Evolutionary conservation across 805 yeast genomes (phyloP).

Genomic region (Wickerhamomyces ciferrii): DNA sequence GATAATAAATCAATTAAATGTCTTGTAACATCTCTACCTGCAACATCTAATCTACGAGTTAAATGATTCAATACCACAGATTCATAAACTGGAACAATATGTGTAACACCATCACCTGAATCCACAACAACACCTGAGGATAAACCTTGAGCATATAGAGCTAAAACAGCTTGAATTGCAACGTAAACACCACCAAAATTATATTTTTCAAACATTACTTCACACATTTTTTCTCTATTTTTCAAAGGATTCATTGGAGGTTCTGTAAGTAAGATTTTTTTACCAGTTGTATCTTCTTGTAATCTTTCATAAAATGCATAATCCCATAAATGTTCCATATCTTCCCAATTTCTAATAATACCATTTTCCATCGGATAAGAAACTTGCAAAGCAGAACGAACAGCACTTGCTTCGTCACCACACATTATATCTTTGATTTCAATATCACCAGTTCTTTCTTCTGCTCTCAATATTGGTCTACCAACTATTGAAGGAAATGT

Average conservation of each 20-base stretch:
- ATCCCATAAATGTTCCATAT: constrained; percentile 98
- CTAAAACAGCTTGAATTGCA: constrained; percentile 97
- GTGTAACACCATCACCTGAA: constrained; percentile 98
- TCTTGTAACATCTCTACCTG: constrained; percentile 98
- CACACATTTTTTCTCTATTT: constrained; percentile 88
- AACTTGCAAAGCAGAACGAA: constrained; percentile 83
- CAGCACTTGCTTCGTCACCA: constrained; percentile 91
- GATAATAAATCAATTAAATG: constrained; percentile 85
- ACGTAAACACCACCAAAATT: constrained; percentile 90
- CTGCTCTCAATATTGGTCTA: constrained; percentile 94
- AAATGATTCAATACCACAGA: constrained; percentile 93
- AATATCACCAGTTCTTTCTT: constrained; percentile 72
- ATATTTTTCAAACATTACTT: constrained; percentile 88
- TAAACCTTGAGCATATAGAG: constrained; percentile 94
- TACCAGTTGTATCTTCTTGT: constrained; percentile 74
- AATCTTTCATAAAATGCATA: constrained; percentile 91
- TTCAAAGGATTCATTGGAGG: constrained; percentile 96
- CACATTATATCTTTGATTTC: constrained; percentile 96
- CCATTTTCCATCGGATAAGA: constrained; percentile 99
- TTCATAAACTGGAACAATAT: constrained; percentile 96
- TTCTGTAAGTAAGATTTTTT: constrained; percentile 85
- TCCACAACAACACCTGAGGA: constrained; percentile 98
- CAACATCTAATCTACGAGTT: constrained; percentile 90
- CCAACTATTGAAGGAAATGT: constrained; percentile 98
- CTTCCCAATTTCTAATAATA: constrained; percentile 96